Base-by-base conservation (phyloP, 768 basidiomycete genomes). In the Boletus reticulatus region DNA sequence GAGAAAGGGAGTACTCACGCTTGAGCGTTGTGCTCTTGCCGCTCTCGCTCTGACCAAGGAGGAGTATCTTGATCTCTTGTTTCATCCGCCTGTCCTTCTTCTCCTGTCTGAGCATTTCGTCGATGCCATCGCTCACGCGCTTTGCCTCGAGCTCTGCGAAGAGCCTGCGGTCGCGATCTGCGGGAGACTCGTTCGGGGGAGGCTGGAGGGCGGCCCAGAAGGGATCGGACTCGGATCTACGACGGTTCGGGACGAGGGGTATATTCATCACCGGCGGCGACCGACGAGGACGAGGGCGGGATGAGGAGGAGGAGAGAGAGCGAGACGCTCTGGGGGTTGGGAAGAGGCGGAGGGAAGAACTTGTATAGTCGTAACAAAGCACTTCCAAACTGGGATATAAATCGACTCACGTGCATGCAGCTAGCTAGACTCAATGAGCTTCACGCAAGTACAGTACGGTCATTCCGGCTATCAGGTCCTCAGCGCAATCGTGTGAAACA, bases 11-110 rank as follows among this genome's bases (percentile, higher is more conserved):
- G 53, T 48, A 85, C 89, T 83, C 78, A 92, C 90, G 90, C 76
- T 92, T 92, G 63, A 92, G 78, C 9, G 89, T 90, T 10, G 91
- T 93, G 67, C 88, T 90, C 78, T 92, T 93, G 39, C 90, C 91
- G 64, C 88, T 91, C 78, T 92, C 90, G 58, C 90, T 92, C 79
- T 93, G 91, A 49, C 91, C 91, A 41, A 93, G 83, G 57, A 93
- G 78, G 52, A 93, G 76, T 50, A 93, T 82, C 67, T 86, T 87
- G 71, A 92, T 82, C 65, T 85, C 83, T 60, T 83, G 77, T 59
- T 79, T 83, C 38, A 72, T 68, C 69, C 80, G 84, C 73, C 80
- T 84, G 59, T 87, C 84, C 52, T 77, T 79, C 55, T 79, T 73
- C 64, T 92, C 90, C 60, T 77, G 75, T 55, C 81, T 80, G 66